Conservation (phyloP, 306 rosid genomes). For the Notholithocarpus densiflorus region DNA sequence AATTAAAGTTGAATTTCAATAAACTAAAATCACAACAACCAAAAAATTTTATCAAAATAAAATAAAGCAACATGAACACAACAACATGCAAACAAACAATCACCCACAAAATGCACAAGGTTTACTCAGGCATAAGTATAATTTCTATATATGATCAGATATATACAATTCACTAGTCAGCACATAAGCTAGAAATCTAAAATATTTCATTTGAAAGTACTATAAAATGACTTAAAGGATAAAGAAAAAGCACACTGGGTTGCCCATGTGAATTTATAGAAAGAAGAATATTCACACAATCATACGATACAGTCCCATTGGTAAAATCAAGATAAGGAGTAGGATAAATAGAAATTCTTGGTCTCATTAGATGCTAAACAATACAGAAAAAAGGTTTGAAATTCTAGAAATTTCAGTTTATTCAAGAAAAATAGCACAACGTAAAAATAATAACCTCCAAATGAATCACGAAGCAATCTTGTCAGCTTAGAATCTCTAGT, state of each 20-base stretch:
- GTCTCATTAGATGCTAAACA: neutral
- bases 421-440: conserved; percentile 3
- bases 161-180: neutral
- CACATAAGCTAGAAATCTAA: neutral
- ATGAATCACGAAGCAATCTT: conserved; percentile 76
- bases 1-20: neutral
- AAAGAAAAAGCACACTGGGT: neutral
- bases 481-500: conserved; percentile 75
- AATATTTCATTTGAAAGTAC: neutral
- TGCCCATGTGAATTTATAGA: neutral
- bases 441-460: conserved; percentile 53
- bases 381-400: neutral
- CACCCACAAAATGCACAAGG: neutral
- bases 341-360: neutral
- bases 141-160: neutral
- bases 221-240: neutral
- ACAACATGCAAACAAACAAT: neutral
- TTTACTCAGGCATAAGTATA: neutral
- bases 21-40: neutral
- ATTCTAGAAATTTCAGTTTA: neutral
- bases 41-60: neutral
- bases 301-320: neutral
- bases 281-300: neutral
- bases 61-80: neutral
- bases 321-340: neutral